These are phyloP conservation scores for Chalaropsis thielavioides DNA, from an alignment of 2,329 filamentous ascomycete species.

Conservation along the genomic window DNA sequence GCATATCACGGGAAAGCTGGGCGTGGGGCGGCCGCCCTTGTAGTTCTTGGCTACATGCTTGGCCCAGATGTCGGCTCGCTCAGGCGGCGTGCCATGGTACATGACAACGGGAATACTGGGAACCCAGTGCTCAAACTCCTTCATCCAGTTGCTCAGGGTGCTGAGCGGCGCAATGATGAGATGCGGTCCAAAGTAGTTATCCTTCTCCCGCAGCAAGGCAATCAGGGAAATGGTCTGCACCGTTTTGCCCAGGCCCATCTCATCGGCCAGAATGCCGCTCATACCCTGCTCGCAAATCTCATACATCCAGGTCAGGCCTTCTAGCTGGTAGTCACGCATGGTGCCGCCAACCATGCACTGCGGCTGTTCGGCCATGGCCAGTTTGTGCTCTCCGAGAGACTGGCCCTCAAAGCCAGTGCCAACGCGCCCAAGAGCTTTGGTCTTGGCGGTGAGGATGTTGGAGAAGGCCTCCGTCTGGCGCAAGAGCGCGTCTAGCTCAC, in stretches of 20 bases:
- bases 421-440: slow-evolving; percentile 45
- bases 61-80: slow-evolving; percentile 61
- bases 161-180: slow-evolving; percentile 81
- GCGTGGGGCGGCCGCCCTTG: slow-evolving; percentile 31
- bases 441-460: slow-evolving; percentile 49
- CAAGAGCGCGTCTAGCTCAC: slow-evolving; percentile 44
- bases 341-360: slow-evolving; percentile 70
- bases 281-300: slow-evolving; percentile 67
- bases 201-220: slow-evolving; percentile 74
- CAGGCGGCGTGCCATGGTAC: slow-evolving; percentile 72
- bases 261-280: slow-evolving; percentile 81
- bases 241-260: slow-evolving; percentile 89
- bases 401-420: slow-evolving; percentile 47
- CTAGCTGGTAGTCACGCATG: slow-evolving; percentile 89
- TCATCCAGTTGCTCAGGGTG: slow-evolving; percentile 89
- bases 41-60: slow-evolving; percentile 58
- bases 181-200: slow-evolving; percentile 71
- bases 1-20: slow-evolving; percentile 75
- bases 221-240: slow-evolving; percentile 81
- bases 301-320: slow-evolving; percentile 91
- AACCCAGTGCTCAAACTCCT: slow-evolving; percentile 84
- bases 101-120: slow-evolving; percentile 76
- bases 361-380: slow-evolving; percentile 74
- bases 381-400: slow-evolving; percentile 46
- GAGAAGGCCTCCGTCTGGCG: slow-evolving; percentile 46